Conservation (phyloP, 805 yeast genomes). For the Soucietia sequanensis region DNA sequence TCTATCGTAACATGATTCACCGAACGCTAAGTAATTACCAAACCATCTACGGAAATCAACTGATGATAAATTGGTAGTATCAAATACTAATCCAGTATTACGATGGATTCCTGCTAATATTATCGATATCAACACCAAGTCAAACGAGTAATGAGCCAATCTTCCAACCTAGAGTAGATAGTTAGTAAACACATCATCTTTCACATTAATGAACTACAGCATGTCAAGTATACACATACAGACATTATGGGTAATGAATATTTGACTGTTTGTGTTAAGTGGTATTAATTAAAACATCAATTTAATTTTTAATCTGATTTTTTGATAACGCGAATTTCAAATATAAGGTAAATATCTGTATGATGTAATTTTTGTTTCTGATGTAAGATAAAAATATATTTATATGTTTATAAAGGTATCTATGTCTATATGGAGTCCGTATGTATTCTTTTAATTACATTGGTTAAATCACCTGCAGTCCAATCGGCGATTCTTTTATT, state of each 20-base stretch:
- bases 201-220: not conserved
- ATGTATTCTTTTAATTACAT: conserved; percentile 42
- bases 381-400: too few relatives aligned
- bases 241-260: too few relatives aligned
- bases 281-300: too few relatives aligned
- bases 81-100: conserved; percentile 70
- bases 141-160: conserved; percentile 70
- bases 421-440: too few relatives aligned
- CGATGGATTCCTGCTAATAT: conserved; percentile 83
- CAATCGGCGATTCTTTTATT: conserved; percentile 63
- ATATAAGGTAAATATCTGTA: too few relatives aligned
- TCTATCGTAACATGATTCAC: conserved; percentile 57
- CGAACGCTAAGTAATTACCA: conserved; percentile 53
- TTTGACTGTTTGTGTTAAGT: not conserved
- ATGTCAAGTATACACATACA: not conserved
- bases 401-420: too few relatives aligned
- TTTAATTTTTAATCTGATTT: too few relatives aligned
- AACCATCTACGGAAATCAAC: conserved; percentile 46
- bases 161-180: conserved; percentile 51
- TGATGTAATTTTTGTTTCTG: too few relatives aligned
- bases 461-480: conserved; percentile 51
- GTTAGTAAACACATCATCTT: too few relatives aligned
- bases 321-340: too few relatives aligned
- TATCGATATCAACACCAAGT: conserved; percentile 75
- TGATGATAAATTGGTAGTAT: conserved; percentile 50